Evolutionary conservation across 208 protist species (phyloP).

Genomic region (Crithidia brevicula): DNA sequence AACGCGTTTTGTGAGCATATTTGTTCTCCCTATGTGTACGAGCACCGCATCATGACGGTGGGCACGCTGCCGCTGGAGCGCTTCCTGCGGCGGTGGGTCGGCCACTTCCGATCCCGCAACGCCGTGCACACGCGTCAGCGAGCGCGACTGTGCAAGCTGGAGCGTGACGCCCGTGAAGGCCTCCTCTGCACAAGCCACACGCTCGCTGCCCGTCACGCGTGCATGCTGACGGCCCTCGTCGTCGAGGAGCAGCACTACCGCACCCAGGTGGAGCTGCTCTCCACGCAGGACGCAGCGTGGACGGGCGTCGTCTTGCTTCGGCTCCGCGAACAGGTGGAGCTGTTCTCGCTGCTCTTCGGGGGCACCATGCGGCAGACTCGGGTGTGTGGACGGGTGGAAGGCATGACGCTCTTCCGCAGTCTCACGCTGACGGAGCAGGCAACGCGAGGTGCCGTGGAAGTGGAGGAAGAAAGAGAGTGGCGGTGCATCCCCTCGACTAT

Average conservation of each 20-base stretch:
- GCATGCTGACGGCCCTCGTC: constrained; percentile 21
- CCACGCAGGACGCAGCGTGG: constrained; percentile 36
- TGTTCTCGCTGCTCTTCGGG: constrained; percentile 64
- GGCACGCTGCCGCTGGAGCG: constrained; percentile 35
- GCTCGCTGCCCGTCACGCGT: constrained; percentile 15
- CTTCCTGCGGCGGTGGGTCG: constrained; percentile 50
- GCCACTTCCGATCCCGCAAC: constrained; percentile 31
- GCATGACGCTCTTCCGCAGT: constrained; percentile 48
- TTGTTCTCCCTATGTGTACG: constrained; percentile 17
- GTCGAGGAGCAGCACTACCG: constrained; percentile 52
- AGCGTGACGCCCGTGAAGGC: constrained; percentile 37
- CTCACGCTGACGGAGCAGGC: constrained; percentile 35
- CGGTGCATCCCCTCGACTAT: constrained; percentile 4
- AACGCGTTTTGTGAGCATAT: constrained; percentile 14
- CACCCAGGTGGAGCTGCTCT: constrained; percentile 35
- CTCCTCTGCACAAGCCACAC: constrained; percentile 30
- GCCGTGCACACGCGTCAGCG: constrained; percentile 10
- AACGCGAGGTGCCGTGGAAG: constrained; percentile 16
- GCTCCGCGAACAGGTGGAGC: constrained; percentile 42
- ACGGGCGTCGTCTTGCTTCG: constrained; percentile 37
- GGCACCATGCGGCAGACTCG: constrained; percentile 43
- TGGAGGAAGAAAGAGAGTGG: constrained; percentile 23
- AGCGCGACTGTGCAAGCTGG: constrained; percentile 19
- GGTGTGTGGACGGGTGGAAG: constrained; percentile 46
- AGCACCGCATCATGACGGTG: constrained; percentile 35